Base-by-base conservation (phyloP, 2,329 filamentous ascomycete genomes). In the Drechslerella coelobrocha region DNA sequence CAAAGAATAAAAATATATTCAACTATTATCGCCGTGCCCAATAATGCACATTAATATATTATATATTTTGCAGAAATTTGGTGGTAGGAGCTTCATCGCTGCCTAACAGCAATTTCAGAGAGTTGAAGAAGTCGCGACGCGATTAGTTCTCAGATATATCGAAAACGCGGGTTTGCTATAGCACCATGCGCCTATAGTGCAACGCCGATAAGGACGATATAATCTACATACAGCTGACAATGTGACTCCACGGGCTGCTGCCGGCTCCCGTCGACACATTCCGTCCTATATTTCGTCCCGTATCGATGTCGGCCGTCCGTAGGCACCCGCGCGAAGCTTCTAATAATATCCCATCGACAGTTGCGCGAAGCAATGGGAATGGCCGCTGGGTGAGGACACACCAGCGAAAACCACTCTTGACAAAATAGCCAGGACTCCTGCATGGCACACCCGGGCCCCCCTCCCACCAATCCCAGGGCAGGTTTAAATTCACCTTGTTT, bases 401-500 rank as follows among this genome's bases (percentile, higher is more conserved):
- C 55, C 24, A 61, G 19, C n/a, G 24, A 39, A 69, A 71, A 41
- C 65, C 66, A 71, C 66, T 71, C 66, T 71, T 29, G 39, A 59
- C 66, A 41, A 71, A 59, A 71, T 71, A 43, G 48, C 66, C 66
- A 71, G 66, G 66, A 71, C 66, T 60, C 27, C 53, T 71, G 66
- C 66, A 60, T 50, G 31, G 31, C 45, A 29, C 45, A 14, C 19
- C 2, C n/a, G 41, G 41, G 41, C 41, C 51, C 50, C 54, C 26
- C 54, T 54, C 55, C 59, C 50, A 51, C 50, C 47, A 71, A 63
- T 63, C 37, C 53, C 43, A 51, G 34, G 23, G 29, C 47, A 23
- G 19, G 66, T 53, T 71, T 48, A 63, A 59, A 71, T 54, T 71
- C 66, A 63, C 66, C 66, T 31, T 63, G 66, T 71, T 71, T 71